Percentiles rank a stretch among this genome's conserved stretches.
Conservation (phyloP, 768 basidiomycete species). For the Nidularia pulvinata region DNA sequence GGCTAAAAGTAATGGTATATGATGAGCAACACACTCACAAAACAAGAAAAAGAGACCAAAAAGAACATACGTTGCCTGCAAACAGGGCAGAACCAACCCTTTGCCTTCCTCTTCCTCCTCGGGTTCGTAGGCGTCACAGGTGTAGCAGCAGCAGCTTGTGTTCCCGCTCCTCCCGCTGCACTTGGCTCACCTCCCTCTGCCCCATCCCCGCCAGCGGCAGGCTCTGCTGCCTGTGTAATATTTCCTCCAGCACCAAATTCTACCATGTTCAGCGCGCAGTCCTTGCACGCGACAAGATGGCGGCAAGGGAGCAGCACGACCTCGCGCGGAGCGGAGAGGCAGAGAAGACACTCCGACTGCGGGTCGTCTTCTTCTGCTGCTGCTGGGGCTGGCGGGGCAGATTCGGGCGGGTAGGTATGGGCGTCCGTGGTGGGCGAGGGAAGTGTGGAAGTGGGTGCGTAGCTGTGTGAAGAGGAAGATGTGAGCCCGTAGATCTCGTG, state of each 20-base stretch:
- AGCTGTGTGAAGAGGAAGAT: slow-evolving; percentile 41
- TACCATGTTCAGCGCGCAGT: slow-evolving; percentile 96
- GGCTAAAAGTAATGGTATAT: slow-evolving; percentile 38
- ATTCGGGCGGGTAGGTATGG: slow-evolving; percentile 34
- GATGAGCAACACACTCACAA: neutral
- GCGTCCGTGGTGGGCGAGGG: slow-evolving; percentile 29
- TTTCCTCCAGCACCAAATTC: slow-evolving; percentile 95
- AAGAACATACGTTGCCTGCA: slow-evolving; percentile 92
- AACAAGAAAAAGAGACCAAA: slow-evolving; percentile 11
- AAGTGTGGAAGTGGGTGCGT: slow-evolving; percentile 20
- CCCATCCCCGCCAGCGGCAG: slow-evolving; percentile 24
- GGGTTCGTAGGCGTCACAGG: slow-evolving; percentile 28
- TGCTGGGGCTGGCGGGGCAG: slow-evolving; percentile 24
- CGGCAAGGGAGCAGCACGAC: slow-evolving; percentile 93
- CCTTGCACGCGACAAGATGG: slow-evolving; percentile 94
- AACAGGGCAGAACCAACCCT: slow-evolving; percentile 98
- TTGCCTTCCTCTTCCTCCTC: slow-evolving; percentile 88
- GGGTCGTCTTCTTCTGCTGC: slow-evolving; percentile 59
- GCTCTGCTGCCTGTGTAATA: slow-evolving; percentile 60
- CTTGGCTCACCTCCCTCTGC: slow-evolving; percentile 18
- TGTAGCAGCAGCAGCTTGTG: slow-evolving; percentile 15
- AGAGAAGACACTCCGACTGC: slow-evolving; percentile 89
- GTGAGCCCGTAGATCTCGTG: slow-evolving; percentile 95
- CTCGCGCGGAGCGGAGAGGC: slow-evolving; percentile 84
- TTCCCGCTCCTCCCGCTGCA: slow-evolving; percentile 13